Percentiles rank a stretch among this genome's conserved stretches.
Evolutionary conservation across 768 basidiomycete genomes (phyloP).

Genomic region (Mycena alexandri): DNA sequence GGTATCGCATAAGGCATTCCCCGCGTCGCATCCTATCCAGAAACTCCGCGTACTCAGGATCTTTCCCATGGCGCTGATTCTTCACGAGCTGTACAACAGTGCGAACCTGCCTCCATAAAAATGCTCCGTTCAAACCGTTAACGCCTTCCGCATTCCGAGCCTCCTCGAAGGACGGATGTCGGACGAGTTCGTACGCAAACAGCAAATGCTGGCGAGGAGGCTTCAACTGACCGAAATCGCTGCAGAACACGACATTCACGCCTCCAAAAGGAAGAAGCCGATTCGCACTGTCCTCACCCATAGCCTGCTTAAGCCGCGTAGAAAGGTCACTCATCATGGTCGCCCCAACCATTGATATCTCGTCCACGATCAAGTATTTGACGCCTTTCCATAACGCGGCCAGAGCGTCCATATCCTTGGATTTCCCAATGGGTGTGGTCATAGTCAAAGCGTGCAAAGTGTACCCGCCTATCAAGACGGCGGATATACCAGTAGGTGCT

Average conservation of each 20-base stretch:
- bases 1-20: not conserved
- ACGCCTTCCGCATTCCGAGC: not conserved
- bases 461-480: constrained; percentile 42
- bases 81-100: constrained; percentile 28
- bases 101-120: not conserved
- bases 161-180: constrained; percentile 11
- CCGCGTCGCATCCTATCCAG: constrained; percentile 22
- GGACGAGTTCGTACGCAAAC: constrained; percentile 32
- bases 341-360: constrained; percentile 38
- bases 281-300: constrained; percentile 19
- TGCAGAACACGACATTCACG: constrained; percentile 47
- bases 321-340: constrained; percentile 40
- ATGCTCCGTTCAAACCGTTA: not conserved
- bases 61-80: constrained; percentile 32
- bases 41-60: constrained; percentile 29
- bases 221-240: constrained; percentile 46
- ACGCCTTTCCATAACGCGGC: constrained; percentile 32
- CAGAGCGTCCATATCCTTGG: constrained; percentile 7
- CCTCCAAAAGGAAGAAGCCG: constrained; percentile 44
- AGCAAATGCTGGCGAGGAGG: constrained; percentile 38
- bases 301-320: constrained; percentile 36
- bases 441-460: constrained; percentile 46
- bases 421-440: constrained; percentile 28
- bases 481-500: constrained; percentile 45
- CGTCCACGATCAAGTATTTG: constrained; percentile 41